These are phyloP conservation scores for Spiraea crenata DNA, from an alignment of 331 rosid genomes.

Conservation along the genomic window DNA sequence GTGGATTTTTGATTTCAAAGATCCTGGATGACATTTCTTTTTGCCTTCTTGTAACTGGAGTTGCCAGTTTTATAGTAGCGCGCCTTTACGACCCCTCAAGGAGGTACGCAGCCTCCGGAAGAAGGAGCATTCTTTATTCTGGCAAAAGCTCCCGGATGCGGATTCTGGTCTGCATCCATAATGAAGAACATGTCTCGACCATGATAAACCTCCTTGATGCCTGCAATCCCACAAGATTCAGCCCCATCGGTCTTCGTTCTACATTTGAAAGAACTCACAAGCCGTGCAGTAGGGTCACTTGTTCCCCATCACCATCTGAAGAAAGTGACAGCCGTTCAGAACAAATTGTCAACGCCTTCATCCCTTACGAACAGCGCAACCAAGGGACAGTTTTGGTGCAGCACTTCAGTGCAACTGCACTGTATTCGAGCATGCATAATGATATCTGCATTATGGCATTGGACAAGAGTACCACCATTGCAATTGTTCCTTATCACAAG, in stretches of 20 bases:
- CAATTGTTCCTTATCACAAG: constrained; percentile 23
- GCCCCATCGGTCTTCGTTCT: constrained; percentile 17
- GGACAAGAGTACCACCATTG: constrained; percentile 20
- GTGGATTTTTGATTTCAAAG: constrained; percentile 12
- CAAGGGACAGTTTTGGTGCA: constrained; percentile 11
- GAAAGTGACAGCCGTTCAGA: background rate
- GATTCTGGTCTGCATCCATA: constrained; percentile 23
- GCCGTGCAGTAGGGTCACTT: constrained; percentile 13
- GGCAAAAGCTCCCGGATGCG: constrained; percentile 6
- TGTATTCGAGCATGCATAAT: constrained; percentile 21
- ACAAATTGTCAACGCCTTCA: constrained; percentile 3
- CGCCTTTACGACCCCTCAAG: constrained; percentile 26
- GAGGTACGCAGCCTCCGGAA: constrained; percentile 12
- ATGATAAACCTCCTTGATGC: constrained; percentile 22
- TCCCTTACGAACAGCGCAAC: background rate
- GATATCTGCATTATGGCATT: constrained; percentile 23
- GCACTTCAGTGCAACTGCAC: constrained; percentile 13
- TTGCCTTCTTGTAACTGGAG: constrained; percentile 20
- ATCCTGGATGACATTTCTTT: background rate
- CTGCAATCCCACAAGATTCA: background rate
- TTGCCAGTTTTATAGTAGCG: constrained; percentile 7
- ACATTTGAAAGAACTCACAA: constrained; percentile 20
- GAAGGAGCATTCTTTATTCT: constrained; percentile 18
- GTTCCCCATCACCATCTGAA: background rate
- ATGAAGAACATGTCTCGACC: constrained; percentile 10